Evolutionary conservation across 352 stramenopile species (phyloP), one percentile per base, ranked within the genome.

Genomic region (Labyrinthula sp.): DNA sequence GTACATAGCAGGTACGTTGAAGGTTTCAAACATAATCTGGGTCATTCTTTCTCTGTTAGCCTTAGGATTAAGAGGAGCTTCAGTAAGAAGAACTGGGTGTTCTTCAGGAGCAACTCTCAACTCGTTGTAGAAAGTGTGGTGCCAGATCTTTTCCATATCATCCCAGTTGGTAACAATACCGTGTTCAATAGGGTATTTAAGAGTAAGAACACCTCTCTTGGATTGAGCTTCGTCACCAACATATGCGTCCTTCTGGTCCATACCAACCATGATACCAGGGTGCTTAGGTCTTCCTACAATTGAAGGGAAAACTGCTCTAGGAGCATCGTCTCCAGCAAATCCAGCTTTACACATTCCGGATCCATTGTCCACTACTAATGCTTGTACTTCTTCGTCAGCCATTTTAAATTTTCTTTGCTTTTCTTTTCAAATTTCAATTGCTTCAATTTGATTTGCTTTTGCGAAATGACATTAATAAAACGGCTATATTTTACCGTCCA

Each of bases 61-160:
- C 67, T 86, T 84, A 43, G 73, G 71, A 56, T 85, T 86, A 54
- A 79, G 65, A 4, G 73, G 75, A 38, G 75, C 72, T 60, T 89
- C 77, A 18, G 77, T 88, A 23, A 89, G 67, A 14, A 89, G 69
- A 41, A 97, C 84, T 9, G 85, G 83, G 64, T 95, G 85, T 56
- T 93, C 85, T 58, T 95, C 87, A 1, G 86, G 85, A 20, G 75
- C 77, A 4, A 89, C 75, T 40, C 77, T 72, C 40, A 92, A 64
- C 62, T 92, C 79, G 66, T 97, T 95, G 78, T 95, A 95, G 69
- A 96, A 95, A 52, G 84, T 95, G 77, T 95, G 85, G 65, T 95
- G 74, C 89, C 89, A 97, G 54, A 97, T 95, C 75, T 95, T 95
- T 66, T 96, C 86, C 87, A 98, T 97, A 56, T 81, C 72, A 60